phyloP scores from a whole-genome alignment of 1,284 basidiomycete genomes.

The Ustilago loliicola region DNA sequence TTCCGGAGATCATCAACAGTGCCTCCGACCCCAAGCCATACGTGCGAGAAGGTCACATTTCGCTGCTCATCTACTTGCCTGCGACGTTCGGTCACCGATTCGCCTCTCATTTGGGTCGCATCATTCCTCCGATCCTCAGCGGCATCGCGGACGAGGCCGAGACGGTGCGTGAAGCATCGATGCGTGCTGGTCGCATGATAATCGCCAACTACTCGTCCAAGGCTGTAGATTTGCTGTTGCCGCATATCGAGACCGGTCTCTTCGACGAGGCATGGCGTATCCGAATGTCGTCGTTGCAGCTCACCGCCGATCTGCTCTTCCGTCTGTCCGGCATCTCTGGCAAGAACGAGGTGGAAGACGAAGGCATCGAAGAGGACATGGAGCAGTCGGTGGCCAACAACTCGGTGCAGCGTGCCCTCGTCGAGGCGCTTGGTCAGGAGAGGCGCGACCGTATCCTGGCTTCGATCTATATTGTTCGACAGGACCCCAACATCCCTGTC shows the following conservation, averaged over 20 bases:
- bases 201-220: slow-evolving; percentile 92
- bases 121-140: slow-evolving; percentile 90
- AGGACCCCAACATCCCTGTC: slow-evolving; percentile 90
- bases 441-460: slow-evolving; percentile 91
- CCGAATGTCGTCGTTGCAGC: slow-evolving; percentile 88
- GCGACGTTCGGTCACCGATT: slow-evolving; percentile 94
- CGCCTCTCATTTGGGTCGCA: slow-evolving; percentile 93
- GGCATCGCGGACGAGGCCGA: slow-evolving; percentile 95
- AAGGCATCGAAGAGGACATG: slow-evolving; percentile 73
- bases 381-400: slow-evolving; percentile 77
- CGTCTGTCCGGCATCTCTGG: slow-evolving; percentile 97
- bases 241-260: slow-evolving; percentile 94
- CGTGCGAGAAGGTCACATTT: slow-evolving; percentile 98
- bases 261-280: slow-evolving; percentile 96
- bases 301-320: slow-evolving; percentile 96
- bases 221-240: slow-evolving; percentile 93
- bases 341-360: slow-evolving; percentile 78
- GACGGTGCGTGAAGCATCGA: slow-evolving; percentile 89
- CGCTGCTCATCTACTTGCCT: slow-evolving; percentile 93
- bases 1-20: slow-evolving; percentile 93
- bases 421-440: slow-evolving; percentile 88
- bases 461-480: slow-evolving; percentile 90
- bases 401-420: slow-evolving; percentile 79
- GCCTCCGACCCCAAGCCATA: slow-evolving; percentile 89
- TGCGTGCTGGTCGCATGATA: slow-evolving; percentile 99